Conservation (phyloP, 208 protist genomes). For the Perkinsela sp. region DNA sequence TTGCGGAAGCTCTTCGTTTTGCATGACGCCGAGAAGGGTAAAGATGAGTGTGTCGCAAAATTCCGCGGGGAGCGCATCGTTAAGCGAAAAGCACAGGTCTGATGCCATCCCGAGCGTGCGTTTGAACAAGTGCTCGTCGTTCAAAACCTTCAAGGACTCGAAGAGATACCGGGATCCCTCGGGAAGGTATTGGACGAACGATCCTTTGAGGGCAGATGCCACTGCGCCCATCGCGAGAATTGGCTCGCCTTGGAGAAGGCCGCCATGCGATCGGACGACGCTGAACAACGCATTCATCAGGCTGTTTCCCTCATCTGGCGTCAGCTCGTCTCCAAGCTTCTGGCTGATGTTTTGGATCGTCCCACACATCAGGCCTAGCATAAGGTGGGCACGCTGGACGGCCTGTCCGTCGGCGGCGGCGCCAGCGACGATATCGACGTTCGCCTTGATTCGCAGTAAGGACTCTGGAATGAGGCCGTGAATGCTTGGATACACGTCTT, state of each 20-base stretch:
- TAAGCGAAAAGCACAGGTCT: slow-evolving; percentile 65
- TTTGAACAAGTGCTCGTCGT: slow-evolving; percentile 41
- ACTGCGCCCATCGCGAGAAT: slow-evolving; percentile 69
- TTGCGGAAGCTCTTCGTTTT: slow-evolving; percentile 33
- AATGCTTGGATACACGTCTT: slow-evolving; percentile 24
- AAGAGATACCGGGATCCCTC: slow-evolving; percentile 51
- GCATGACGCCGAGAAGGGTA: slow-evolving; percentile 34
- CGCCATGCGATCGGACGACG: slow-evolving; percentile 16
- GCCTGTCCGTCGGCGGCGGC: slow-evolving; percentile 5
- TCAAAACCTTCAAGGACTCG: slow-evolving; percentile 21
- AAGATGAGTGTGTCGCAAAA: slow-evolving; percentile 47
- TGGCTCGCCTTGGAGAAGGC: slow-evolving; percentile 62
- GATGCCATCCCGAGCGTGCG: slow-evolving; percentile 64
- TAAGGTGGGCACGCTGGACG: slow-evolving; percentile 11
- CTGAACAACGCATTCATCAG: slow-evolving; percentile 24
- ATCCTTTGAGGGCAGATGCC: slow-evolving; percentile 28
- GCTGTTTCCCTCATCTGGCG: slow-evolving; percentile 7
- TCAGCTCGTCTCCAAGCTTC: slow-evolving; percentile 12
- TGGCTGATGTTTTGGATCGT: slow-evolving; percentile 28
- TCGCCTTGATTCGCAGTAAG: slow-evolving; percentile 17
- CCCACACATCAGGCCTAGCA: slow-evolving; percentile 55
- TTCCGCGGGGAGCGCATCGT: slow-evolving; percentile 12
- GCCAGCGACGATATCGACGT: slow-evolving; percentile 12
- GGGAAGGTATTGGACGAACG: slow-evolving; percentile 43
- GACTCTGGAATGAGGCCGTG: slow-evolving; percentile 30